Conservation (phyloP, 2,329 filamentous ascomycete species). For the Orbilia blumenaviensis region DNA sequence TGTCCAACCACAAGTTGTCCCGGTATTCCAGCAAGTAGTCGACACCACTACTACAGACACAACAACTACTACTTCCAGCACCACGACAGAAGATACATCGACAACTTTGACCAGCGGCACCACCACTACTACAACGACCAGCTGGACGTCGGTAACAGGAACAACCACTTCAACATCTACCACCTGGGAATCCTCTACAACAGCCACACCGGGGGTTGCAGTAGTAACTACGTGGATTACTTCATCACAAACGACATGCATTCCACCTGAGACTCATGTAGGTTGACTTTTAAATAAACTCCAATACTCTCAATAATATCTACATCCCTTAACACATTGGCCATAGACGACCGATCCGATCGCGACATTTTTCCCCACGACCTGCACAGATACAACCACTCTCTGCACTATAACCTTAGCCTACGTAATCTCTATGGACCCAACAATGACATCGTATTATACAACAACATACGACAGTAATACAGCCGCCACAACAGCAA, state of each 20-base stretch:
- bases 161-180: constrained; percentile 43
- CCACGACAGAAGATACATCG: constrained; percentile 22
- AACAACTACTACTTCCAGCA: constrained; percentile 33
- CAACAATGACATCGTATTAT: constrained; percentile 38
- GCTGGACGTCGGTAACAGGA: constrained; percentile 34
- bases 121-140: constrained; percentile 36
- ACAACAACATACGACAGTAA: constrained; percentile 30
- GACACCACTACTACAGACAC: constrained; percentile 43
- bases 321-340: background rate
- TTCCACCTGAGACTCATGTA: constrained; percentile 40
- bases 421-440: constrained; percentile 43
- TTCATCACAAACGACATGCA: constrained; percentile 33
- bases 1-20: constrained; percentile 38
- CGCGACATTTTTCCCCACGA: background rate
- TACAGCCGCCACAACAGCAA: constrained; percentile 25
- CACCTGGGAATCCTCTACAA: background rate
- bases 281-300: background rate
- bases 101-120: constrained; percentile 41
- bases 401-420: constrained; percentile 43
- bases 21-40: constrained; percentile 39
- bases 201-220: constrained; percentile 3
- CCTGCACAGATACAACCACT: constrained; percentile 31
- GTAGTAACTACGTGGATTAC: constrained; percentile 44
- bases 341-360: constrained; percentile 36
- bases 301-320: background rate